A percentile compares a stretch with the other conserved stretches of the same genome.
Evolutionary conservation across 2,329 filamentous ascomycete species (phyloP).

Genomic region (Phialocephala sp.): DNA sequence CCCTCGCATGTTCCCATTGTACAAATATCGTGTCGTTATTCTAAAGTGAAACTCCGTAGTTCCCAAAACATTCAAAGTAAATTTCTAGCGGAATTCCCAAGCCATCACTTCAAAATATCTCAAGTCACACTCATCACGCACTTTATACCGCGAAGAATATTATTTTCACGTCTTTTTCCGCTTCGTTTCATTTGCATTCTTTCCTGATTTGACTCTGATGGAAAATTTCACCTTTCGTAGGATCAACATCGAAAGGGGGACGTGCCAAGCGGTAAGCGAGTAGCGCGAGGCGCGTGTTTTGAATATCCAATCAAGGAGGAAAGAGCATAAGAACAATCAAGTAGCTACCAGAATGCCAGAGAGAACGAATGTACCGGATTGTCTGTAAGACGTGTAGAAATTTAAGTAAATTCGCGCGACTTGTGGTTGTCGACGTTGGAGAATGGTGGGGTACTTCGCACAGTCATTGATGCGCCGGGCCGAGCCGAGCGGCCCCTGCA

Average conservation of each 20-base stretch:
- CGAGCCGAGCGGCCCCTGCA: no score
- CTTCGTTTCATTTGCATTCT: background rate
- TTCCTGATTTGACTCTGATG: background rate
- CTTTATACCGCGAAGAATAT: background rate
- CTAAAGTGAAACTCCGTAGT: background rate
- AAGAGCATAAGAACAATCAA: no score
- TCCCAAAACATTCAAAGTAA: background rate
- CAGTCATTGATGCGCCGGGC: no score
- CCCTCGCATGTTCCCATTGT: background rate
- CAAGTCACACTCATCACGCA: background rate
- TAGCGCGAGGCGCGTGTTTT: no score
- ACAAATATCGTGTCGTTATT: background rate
- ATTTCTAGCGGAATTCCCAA: background rate
- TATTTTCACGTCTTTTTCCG: background rate
- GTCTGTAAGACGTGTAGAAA: no score
- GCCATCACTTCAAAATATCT: background rate
- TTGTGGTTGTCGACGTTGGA: no score
- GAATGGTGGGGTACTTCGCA: no score
- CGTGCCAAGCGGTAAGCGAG: no score
- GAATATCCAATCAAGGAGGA: no score
- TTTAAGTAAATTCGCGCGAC: no score
- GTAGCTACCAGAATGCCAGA: no score
- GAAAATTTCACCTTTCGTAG: background rate
- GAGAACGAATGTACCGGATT: no score
- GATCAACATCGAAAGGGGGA: background rate